Base-by-base conservation (phyloP, 495 filamentous ascomycete species). In the Saxophila tyrrhenica region DNA sequence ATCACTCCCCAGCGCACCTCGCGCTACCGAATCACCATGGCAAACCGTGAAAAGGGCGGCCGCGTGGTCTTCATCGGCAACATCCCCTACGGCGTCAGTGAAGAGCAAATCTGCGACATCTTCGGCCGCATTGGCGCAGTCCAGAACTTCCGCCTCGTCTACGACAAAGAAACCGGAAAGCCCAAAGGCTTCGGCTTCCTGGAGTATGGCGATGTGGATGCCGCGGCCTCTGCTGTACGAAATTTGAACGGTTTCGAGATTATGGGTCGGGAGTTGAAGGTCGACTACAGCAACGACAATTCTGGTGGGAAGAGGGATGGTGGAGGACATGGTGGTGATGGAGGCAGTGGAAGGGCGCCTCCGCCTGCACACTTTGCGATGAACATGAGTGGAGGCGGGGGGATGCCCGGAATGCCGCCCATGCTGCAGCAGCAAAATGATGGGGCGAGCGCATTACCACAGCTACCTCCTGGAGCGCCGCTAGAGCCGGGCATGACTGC, bases 121-220 rank as follows among this genome's bases (percentile, higher is more conserved):
- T 90, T 96, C 68, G 85, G 83, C 62, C 80, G 81, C 25, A 89
- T 85, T 45, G 92, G 92, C 13, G 83, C 85, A 51, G 91, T 96
- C 0, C 70, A 91, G n/a, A 89, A 84, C 63, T 97, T 98, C 68
- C 82, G 92, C 29, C 75, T 98, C 15, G 89, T 97, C 60, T 92
- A 95, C 72, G 94, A 98, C 70, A 84, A 85, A 9, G 91, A 97
- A 60, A 97, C 90, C 0, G 92, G 94, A 2, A 81, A 86, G 42
- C 92, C 92, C 0, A 97, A 96, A 67, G 92, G 92, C 13, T 98
- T 94, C 64, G 92, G 92, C 21, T 98, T 98, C 62, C 87, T 88
- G 39, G 91, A 97, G 61, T 98, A 89, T 63, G 79, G 84, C 23
- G 92, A 98, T 60, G 75, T 73, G 69, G 92, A 98, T 62, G 86